These are phyloP conservation scores for Corniculantispora saksenae DNA, from an alignment of 2,329 filamentous ascomycete species.

Conservation along the genomic window DNA sequence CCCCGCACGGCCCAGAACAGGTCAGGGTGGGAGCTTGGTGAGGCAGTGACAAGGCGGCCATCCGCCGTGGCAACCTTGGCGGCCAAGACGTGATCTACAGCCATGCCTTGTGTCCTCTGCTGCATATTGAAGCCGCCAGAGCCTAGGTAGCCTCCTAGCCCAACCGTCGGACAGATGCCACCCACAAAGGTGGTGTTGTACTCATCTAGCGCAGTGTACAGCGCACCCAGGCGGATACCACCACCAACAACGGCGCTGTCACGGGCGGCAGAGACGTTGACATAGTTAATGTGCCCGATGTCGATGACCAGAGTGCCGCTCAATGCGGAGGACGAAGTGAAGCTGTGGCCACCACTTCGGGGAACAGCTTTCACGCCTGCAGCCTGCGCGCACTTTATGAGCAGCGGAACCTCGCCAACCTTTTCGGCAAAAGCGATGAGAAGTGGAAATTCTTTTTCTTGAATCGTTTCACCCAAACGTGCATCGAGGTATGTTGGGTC, in stretches of 20 bases:
- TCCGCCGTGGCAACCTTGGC: conserved; percentile 33
- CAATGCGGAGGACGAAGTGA: conserved; percentile 21
- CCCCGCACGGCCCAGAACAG: conserved; percentile 34
- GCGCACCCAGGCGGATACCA: conserved; percentile 24
- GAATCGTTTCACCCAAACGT: conserved; percentile 7
- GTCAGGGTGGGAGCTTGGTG: conserved; percentile 27
- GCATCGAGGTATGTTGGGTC: conserved; percentile 8
- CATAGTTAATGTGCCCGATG: conserved; percentile 23
- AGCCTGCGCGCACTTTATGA: conserved; percentile 20
- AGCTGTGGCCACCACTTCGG: conserved; percentile 22
- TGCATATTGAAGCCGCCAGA: conserved; percentile 35
- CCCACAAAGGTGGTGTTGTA: conserved; percentile 20
- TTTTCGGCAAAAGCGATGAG: conserved; percentile 20
- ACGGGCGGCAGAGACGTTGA: conserved; percentile 18
- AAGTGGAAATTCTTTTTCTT: conserved; percentile 9
- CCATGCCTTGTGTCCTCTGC: conserved; percentile 31
- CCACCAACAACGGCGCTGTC: conserved; percentile 21
- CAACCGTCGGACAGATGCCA: conserved; percentile 28
- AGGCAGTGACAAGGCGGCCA: conserved; percentile 27
- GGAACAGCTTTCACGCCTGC: conserved; percentile 22
- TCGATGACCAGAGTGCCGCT: conserved; percentile 23
- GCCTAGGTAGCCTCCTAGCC: conserved; percentile 31
- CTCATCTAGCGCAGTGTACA: conserved; percentile 22
- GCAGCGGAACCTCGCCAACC: conserved; percentile 17
- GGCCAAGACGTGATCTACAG: conserved; percentile 31